Conservation (phyloP, 2,329 filamentous ascomycete genomes). For the Cercospora canescens region DNA sequence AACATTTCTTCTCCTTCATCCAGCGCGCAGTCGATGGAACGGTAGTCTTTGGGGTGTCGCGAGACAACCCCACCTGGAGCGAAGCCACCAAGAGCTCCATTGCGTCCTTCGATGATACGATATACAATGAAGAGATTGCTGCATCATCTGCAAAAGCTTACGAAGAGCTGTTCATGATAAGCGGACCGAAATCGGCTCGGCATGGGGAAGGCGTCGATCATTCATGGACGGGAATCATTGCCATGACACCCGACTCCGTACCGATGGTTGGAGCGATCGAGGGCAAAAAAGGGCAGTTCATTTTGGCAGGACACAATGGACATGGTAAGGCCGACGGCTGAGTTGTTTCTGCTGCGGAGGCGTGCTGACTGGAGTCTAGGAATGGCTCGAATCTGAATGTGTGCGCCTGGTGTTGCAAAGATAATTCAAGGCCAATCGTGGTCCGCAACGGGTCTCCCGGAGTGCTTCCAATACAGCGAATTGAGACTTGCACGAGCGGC, state of each 20-base stretch:
- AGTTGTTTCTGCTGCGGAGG: not conserved
- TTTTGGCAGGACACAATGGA: slow-evolving; percentile 54
- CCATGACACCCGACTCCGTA: slow-evolving; percentile 47
- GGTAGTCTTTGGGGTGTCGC: slow-evolving; percentile 45
- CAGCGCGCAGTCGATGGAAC: slow-evolving; percentile 47
- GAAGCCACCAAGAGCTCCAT: slow-evolving; percentile 23
- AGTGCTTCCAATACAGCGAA: slow-evolving; percentile 25
- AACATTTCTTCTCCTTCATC: slow-evolving; percentile 54
- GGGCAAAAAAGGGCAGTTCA: slow-evolving; percentile 46
- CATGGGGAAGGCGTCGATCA: slow-evolving; percentile 50
- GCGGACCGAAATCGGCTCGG: slow-evolving; percentile 13
- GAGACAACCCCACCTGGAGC: slow-evolving; percentile 41
- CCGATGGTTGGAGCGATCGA: slow-evolving; percentile 49
- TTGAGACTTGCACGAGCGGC: slow-evolving; percentile 18
- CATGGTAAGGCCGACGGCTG: slow-evolving; percentile 3
- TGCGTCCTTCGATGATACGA: slow-evolving; percentile 43
- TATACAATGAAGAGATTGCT: slow-evolving; percentile 43
- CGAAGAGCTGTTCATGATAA: slow-evolving; percentile 37
- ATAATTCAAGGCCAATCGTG: slow-evolving; percentile 38
- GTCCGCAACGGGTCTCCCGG: slow-evolving; percentile 25
- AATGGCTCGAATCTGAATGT: slow-evolving; percentile 50
- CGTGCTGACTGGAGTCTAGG: not conserved
- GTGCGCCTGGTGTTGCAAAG: slow-evolving; percentile 47
- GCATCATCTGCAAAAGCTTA: slow-evolving; percentile 42
- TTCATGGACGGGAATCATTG: slow-evolving; percentile 51